Base-by-base conservation (phyloP, 495 filamentous ascomycete genomes). In the Trichoderma orchidacearum region DNA sequence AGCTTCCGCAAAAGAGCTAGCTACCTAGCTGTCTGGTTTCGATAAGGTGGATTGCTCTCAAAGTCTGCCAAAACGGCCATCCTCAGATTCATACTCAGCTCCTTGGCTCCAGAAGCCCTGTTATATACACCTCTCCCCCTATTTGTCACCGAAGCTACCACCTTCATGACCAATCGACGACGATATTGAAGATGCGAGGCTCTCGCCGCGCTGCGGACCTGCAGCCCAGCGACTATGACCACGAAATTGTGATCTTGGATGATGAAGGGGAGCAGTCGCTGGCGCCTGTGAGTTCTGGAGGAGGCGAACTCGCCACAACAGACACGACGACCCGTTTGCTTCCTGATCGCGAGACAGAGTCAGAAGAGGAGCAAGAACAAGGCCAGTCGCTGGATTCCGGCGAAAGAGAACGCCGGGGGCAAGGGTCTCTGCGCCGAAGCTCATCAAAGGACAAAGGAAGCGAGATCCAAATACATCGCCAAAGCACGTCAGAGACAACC, bases 231-330 rank as follows among this genome's bases (percentile, higher is more conserved):
- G 75, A 83, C 61, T 80, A 79, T 61, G 82, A 85, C 56, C 80
- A 82, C 64, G 75, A 80, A 64, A 86, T 86, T 59, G 65, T 56
- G 38, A 75, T 86, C 17, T 68, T 81, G 58, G 78, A 85, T 64
- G 71, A 72, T 55, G 63, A 66, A 5, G 41, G 1, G 11, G 28
- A 1, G 4, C 27, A 21, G 13, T 53, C 28, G 51, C 51, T 21
- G 27, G 25, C 9, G 17, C 6, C 28, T 18, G 7, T 12, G 18
- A 34, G 30, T n/a, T 30, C 27, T 5, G 30, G n/a, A 53, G 28
- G 28, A 3, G 27, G 51, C 8, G 28, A 11, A 9, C 51, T 53
- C 12, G 27, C 5, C 18, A 7, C 15, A 15, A 27, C 41, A 3
- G 15, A 30, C 15, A 34, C 51, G 0, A 7, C 17, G 27, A 30